Evolutionary conservation across 1,139 yeast species (phyloP).

Genomic region (Taiozyma sp.): DNA sequence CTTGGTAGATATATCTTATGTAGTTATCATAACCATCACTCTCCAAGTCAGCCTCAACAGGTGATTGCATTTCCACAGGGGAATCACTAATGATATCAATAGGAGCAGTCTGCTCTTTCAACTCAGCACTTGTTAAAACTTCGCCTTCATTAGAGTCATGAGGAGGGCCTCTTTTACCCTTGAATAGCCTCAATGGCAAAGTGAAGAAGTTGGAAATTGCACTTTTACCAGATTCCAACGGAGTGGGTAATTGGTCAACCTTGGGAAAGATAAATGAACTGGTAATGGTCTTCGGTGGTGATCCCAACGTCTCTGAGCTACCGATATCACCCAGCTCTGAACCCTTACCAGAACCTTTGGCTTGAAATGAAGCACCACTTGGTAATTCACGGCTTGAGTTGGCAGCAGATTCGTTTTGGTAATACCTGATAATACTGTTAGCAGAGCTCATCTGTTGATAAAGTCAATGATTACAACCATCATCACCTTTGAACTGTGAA

Average conservation of each 20-base stretch:
- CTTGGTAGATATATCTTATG: constrained; percentile 9
- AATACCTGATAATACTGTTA: constrained; percentile 12
- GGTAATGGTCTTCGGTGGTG: neutral
- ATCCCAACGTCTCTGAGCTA: neutral
- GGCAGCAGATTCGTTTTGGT: constrained; percentile 10
- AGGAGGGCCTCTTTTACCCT: neutral
- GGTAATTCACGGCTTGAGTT: constrained; percentile 1
- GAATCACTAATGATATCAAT: constrained; percentile 13
- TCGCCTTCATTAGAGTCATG: neutral
- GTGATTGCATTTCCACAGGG: constrained; percentile 6
- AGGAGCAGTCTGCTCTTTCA: constrained; percentile 3
- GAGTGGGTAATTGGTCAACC: constrained; percentile 13
- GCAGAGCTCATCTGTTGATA: constrained; percentile 4
- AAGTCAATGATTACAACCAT: neutral
- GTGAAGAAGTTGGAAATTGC: constrained; percentile 7
- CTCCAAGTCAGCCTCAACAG: neutral
- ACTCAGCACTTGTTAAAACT: constrained; percentile 1
- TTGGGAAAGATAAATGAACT: constrained; percentile 1
- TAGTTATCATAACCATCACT: constrained; percentile 12
- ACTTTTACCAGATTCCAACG: neutral
- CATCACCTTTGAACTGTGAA: neutral
- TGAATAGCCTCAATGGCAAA: constrained; percentile 10
- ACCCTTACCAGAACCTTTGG: neutral
- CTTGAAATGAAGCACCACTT: neutral
- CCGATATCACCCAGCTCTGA: neutral